Evolutionary conservation across 2,329 filamentous ascomycete species (phyloP).

Genomic region (Sporothrix curviconia): DNA sequence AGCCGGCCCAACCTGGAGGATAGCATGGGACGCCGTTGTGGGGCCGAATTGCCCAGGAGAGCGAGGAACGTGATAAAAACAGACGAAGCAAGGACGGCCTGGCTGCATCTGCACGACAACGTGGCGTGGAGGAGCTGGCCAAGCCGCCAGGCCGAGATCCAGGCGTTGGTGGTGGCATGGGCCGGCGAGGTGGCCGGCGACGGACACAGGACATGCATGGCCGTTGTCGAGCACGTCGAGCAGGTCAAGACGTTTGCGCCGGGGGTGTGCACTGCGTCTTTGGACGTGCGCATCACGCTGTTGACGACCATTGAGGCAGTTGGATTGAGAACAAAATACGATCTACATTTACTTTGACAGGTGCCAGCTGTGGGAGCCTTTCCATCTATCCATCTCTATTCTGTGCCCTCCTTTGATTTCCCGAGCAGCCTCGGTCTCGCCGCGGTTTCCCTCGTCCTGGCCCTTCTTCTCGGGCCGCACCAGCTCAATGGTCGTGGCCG

Average conservation of each 20-base stretch:
- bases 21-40: conserved; percentile 35
- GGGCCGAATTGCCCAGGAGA: neutral
- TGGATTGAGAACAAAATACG: too few species aligned
- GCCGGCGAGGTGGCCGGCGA: neutral
- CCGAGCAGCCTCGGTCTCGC: too few species aligned
- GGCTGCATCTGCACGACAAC: conserved; percentile 63
- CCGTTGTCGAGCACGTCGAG: conserved; percentile 50
- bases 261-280: conserved; percentile 64
- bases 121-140: conserved; percentile 50
- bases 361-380: too few species aligned
- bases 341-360: too few species aligned
- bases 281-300: conserved; percentile 48
- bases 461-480: neutral
- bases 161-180: conserved; percentile 39
- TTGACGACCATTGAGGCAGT: too few species aligned
- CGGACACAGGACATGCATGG: neutral
- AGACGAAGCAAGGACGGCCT: conserved; percentile 28
- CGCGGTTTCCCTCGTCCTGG: too few species aligned
- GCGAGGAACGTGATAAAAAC: too few species aligned
- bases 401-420: too few species aligned
- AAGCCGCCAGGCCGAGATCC: conserved; percentile 41
- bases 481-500: neutral
- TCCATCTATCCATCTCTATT: too few species aligned
- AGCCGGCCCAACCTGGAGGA: conserved; percentile 49
- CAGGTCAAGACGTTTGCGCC: conserved; percentile 64